These are phyloP conservation scores for Colletotrichum tamarilloi DNA, from an alignment of 2,329 filamentous ascomycete species.

Conservation along the genomic window DNA sequence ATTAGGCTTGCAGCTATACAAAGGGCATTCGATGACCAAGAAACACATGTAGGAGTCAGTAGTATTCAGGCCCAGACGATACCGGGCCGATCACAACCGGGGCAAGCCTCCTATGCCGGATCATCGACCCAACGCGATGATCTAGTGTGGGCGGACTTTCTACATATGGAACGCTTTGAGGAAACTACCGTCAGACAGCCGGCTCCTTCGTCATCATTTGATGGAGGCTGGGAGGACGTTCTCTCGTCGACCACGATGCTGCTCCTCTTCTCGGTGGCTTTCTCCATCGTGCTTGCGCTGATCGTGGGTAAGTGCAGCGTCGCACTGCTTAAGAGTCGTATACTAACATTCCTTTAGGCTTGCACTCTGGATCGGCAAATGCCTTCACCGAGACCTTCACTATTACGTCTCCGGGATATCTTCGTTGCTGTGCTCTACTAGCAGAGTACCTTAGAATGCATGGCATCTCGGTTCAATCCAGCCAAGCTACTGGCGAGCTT, in stretches of 20 bases:
- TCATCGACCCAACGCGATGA: constrained; percentile 16
- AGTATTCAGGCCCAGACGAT: constrained; percentile 12
- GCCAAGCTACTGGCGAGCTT: background rate
- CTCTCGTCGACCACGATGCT: constrained; percentile 34
- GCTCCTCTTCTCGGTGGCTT: constrained; percentile 35
- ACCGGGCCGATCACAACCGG: constrained; percentile 4
- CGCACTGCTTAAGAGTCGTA: too few relatives aligned
- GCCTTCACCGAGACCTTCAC: background rate
- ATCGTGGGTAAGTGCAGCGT: constrained; percentile 21
- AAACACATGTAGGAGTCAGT: background rate
- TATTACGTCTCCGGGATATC: constrained; percentile 5
- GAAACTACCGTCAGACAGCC: background rate
- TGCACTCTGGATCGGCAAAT: background rate
- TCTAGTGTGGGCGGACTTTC: constrained; percentile 13
- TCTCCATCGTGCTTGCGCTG: constrained; percentile 30
- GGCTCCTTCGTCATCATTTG: background rate
- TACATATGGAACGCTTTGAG: constrained; percentile 31
- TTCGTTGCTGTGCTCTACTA: constrained; percentile 16
- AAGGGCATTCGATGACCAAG: constrained; percentile 12
- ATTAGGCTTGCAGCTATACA: constrained; percentile 31
- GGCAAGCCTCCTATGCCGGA: background rate
- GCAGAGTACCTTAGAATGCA: constrained; percentile 24
- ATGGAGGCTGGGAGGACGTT: constrained; percentile 28
- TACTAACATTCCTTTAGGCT: background rate
- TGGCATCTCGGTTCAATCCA: background rate